Evolutionary conservation across 2,329 filamentous ascomycete species (phyloP).

Genomic region (Macroventuria anomochaeta): DNA sequence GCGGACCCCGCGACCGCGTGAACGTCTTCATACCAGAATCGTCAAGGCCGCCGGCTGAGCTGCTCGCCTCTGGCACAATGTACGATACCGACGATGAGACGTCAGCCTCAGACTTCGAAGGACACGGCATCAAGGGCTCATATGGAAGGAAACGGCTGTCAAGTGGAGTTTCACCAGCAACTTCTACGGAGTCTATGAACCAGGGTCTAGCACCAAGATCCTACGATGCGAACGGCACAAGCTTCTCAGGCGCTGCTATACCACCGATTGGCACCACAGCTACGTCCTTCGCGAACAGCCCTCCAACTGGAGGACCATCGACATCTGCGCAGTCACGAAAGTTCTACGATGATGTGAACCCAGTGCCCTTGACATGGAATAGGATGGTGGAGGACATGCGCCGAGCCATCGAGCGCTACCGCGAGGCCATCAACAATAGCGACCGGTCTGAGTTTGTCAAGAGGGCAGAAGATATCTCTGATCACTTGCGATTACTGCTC

Average conservation of each 20-base stretch:
- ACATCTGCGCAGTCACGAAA: conserved; percentile 71
- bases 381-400: conserved; percentile 92
- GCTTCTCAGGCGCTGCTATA: conserved; percentile 55
- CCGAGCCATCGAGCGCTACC: conserved; percentile 84
- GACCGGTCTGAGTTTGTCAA: conserved; percentile 90
- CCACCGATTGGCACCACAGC: conserved; percentile 59
- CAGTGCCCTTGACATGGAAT: conserved; percentile 84
- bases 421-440: conserved; percentile 83
- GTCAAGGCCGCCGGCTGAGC: conserved; percentile 85
- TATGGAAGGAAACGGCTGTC: conserved; percentile 69
- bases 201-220: conserved; percentile 67
- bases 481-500: conserved; percentile 90
- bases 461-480: conserved; percentile 96
- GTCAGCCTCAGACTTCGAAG: conserved; percentile 83
- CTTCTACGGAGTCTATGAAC: conserved; percentile 90
- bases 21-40: conserved; percentile 89
- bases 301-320: conserved; percentile 51
- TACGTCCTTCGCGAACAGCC: conserved; percentile 62
- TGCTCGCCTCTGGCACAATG: conserved; percentile 84
- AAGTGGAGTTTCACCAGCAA: conserved; percentile 80
- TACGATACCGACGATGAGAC: conserved; percentile 90
- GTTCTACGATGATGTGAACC: conserved; percentile 89
- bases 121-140: conserved; percentile 74
- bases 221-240: conserved; percentile 50
- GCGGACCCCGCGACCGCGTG: conserved; percentile 84